A percentile compares a stretch with the other conserved stretches of the same genome.
These are phyloP conservation scores for Plasmodium coatneyi DNA, from an alignment of 169 alveolate species.

Conservation along the genomic window DNA sequence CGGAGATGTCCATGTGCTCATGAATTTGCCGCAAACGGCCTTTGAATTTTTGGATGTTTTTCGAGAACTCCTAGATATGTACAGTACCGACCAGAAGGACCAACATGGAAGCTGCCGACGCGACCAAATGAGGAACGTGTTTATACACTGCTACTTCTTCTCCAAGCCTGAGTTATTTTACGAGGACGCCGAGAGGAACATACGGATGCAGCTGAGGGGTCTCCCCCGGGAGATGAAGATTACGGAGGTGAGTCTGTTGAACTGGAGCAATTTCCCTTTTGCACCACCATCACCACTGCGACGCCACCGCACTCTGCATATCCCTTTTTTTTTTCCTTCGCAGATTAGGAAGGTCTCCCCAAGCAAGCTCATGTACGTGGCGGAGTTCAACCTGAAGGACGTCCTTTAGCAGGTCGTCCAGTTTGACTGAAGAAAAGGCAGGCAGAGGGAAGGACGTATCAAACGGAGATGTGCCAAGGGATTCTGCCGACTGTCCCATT, in stretches of 20 bases:
- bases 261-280: neutral
- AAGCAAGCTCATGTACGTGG: conserved; percentile 64
- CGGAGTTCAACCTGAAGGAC: conserved; percentile 67
- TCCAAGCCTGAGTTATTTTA: conserved; percentile 62
- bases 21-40: conserved; percentile 93
- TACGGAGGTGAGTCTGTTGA: conserved; percentile 17
- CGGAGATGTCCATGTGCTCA: conserved; percentile 87
- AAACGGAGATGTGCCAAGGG: neutral
- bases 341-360: conserved; percentile 74
- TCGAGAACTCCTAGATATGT: neutral
- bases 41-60: conserved; percentile 88
- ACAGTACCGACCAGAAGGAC: neutral
- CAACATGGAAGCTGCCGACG: neutral
- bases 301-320: neutral
- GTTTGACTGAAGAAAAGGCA: neutral
- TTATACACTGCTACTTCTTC: conserved; percentile 58
- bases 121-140: conserved; percentile 34
- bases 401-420: neutral
- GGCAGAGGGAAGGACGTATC: neutral
- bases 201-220: conserved; percentile 16
- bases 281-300: neutral
- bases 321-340: neutral
- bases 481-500: neutral
- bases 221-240: conserved; percentile 54
- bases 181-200: conserved; percentile 52